These are phyloP conservation scores for Butyriboletus appendiculatus DNA, from an alignment of 1,284 basidiomycete genomes.

Conservation along the genomic window DNA sequence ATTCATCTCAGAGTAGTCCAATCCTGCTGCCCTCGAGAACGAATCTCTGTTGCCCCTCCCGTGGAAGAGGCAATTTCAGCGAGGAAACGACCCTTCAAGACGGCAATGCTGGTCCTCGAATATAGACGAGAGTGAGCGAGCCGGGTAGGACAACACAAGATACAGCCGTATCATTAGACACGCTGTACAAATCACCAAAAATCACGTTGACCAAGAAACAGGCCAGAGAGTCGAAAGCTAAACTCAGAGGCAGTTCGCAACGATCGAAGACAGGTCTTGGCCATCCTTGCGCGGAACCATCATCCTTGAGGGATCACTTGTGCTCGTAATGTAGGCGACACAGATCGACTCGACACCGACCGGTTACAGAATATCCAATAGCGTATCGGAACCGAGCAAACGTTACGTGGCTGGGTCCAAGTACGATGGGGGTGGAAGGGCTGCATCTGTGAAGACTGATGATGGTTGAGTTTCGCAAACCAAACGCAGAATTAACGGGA, in stretches of 20 bases:
- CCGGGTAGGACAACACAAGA: conserved; percentile 1
- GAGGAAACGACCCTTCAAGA: conserved; percentile 9
- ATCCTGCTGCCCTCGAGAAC: conserved; percentile 32
- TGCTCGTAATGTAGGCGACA: conserved; percentile 6
- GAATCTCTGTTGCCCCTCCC: conserved; percentile 35
- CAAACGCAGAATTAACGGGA: conserved; percentile 7
- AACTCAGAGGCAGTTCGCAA: conserved; percentile 9
- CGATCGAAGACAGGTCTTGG: conserved; percentile 31
- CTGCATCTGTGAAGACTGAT: conserved; percentile 20
- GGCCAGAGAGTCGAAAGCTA: conserved; percentile 19
- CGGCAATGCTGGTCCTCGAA: conserved; percentile 4
- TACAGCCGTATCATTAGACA: conserved; percentile 4
- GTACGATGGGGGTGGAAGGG: conserved; percentile 27
- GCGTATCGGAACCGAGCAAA: conserved; percentile 21
- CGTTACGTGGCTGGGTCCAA: conserved; percentile 19
- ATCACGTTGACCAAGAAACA: conserved; percentile 17
- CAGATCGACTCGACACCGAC: conserved; percentile 1
- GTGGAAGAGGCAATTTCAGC: conserved; percentile 25
- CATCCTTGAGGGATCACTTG: conserved; percentile 2
- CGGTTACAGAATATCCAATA: conserved; percentile 19
- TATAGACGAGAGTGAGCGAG: conserved; percentile 14
- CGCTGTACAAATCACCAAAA: conserved; percentile 5
- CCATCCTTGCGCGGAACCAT: conserved; percentile 2
- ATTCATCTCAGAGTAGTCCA: conserved; percentile 10
- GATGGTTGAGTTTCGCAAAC: conserved; percentile 14